Percentiles rank a stretch among this genome's conserved stretches.
Evolutionary conservation across 192 early-diverging fungal genomes (phyloP).

Genomic region (Dimargaris cristalligena): DNA sequence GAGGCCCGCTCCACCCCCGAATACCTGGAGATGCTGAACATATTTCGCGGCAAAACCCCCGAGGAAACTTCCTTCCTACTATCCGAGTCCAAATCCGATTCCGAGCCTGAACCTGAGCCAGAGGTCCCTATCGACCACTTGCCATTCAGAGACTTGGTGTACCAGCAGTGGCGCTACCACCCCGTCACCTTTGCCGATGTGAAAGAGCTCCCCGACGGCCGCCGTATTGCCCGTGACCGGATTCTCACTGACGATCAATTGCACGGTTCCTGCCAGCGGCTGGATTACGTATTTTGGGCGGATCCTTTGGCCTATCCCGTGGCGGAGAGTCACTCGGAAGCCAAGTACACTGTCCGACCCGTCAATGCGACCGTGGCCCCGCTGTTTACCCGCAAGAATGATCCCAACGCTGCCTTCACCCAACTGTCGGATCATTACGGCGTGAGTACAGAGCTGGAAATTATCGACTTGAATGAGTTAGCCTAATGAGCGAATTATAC

Average conservation of each 20-base stretch:
- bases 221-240: neutral
- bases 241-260: constrained; percentile 1
- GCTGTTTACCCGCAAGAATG: constrained; percentile 1
- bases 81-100: neutral
- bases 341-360: neutral
- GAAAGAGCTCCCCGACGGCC: neutral
- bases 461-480: neutral
- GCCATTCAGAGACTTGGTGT: constrained; percentile 16
- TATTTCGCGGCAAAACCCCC: neutral
- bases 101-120: neutral
- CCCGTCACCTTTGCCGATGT: constrained; percentile 26
- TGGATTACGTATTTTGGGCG: constrained; percentile 12
- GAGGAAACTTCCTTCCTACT: neutral
- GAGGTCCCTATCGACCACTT: neutral
- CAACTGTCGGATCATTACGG: constrained; percentile 12
- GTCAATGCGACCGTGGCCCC: constrained; percentile 1
- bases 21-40: neutral
- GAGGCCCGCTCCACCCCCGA: constrained; percentile 5
- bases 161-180: constrained; percentile 21
- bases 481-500: too few relatives aligned
- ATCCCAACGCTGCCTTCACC: neutral
- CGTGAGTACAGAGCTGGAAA: constrained; percentile 1
- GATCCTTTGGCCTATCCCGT: constrained; percentile 2
- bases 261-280: constrained; percentile 6
- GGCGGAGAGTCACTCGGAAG: neutral